A percentile compares a stretch with the other conserved stretches of the same genome.
Conservation (phyloP, 2,329 filamentous ascomycete genomes). For the Phaeosphaeriaceae sp. region DNA sequence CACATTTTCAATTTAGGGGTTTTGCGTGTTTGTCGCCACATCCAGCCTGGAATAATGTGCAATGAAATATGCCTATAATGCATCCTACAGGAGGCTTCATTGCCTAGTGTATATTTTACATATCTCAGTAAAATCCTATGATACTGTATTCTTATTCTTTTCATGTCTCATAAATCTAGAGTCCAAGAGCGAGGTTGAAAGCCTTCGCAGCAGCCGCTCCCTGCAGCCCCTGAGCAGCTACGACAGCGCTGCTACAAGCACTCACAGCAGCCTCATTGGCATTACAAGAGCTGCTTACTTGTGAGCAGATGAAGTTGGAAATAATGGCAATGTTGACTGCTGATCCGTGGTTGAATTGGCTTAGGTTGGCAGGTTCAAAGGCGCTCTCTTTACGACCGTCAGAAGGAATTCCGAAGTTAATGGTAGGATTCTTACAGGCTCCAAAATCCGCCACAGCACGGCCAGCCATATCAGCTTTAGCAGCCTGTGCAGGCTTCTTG, state of each 20-base stretch:
- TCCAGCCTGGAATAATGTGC: too few relatives aligned
- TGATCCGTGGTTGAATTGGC: conserved; percentile 60
- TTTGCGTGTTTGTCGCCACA: too few relatives aligned
- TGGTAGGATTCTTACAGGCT: background rate
- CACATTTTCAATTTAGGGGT: too few relatives aligned
- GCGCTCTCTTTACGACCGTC: conserved; percentile 19
- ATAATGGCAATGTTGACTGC: conserved; percentile 58
- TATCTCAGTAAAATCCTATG: too few relatives aligned
- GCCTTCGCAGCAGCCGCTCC: conserved; percentile 37
- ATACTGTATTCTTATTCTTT: too few relatives aligned
- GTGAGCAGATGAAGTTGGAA: conserved; percentile 57
- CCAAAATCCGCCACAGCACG: conserved; percentile 1
- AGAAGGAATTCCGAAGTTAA: background rate
- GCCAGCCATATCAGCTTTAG: too few relatives aligned
- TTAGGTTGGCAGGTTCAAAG: conserved; percentile 53
- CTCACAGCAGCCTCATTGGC: conserved; percentile 26
- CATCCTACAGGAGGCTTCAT: too few relatives aligned
- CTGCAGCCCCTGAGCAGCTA: conserved; percentile 22
- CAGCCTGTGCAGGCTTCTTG: background rate
- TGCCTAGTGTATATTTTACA: too few relatives aligned
- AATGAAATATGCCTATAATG: too few relatives aligned
- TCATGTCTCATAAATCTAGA: conserved; percentile 11
- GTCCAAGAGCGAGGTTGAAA: conserved; percentile 36
- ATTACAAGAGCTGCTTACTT: conserved; percentile 44
- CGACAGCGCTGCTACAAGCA: conserved; percentile 28